Evolutionary conservation across 306 rosid species (phyloP).

Genomic region (Cicer cuneatum): DNA sequence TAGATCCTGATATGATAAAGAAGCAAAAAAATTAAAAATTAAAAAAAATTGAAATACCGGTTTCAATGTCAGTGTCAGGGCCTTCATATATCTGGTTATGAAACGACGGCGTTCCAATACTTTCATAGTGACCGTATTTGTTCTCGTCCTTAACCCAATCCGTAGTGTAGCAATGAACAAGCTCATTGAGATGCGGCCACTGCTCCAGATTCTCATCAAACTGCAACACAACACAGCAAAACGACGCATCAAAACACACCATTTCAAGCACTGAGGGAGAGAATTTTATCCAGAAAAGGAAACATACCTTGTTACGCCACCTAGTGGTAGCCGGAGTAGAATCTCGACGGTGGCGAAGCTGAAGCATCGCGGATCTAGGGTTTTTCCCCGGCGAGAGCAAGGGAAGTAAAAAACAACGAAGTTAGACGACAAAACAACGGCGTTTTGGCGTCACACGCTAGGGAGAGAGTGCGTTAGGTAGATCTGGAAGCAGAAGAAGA

Average conservation of each 20-base stretch:
- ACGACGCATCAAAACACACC: not conserved
- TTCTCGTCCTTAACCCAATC: slow-evolving; percentile 97
- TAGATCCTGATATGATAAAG: not conserved
- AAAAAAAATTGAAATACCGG: slow-evolving; percentile 57
- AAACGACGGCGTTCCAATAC: slow-evolving; percentile 69
- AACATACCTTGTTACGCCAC: slow-evolving; percentile 85
- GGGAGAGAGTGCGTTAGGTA: slow-evolving; percentile 26
- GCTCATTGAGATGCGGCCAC: slow-evolving; percentile 95
- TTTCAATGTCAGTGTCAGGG: slow-evolving; percentile 96
- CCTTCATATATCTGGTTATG: slow-evolving; percentile 94
- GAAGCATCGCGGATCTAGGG: slow-evolving; percentile 97
- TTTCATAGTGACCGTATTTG: slow-evolving; percentile 91
- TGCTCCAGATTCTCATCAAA: slow-evolving; percentile 97
- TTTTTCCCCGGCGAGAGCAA: slow-evolving; percentile 40
- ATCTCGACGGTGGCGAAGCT: slow-evolving; percentile 95
- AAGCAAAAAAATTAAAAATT: not conserved
- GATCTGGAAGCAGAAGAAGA: slow-evolving; percentile 58
- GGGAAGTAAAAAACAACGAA: slow-evolving; percentile 3
- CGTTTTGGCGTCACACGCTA: slow-evolving; percentile 32
- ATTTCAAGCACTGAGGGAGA: not conserved
- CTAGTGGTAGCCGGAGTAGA: slow-evolving; percentile 77
- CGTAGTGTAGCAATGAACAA: slow-evolving; percentile 93
- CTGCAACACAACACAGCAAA: slow-evolving; percentile 45
- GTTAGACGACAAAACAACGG: not conserved
- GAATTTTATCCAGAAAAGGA: not conserved